Conservation (phyloP, 352 stramenopile species). For the Sclerospora graminicola region DNA sequence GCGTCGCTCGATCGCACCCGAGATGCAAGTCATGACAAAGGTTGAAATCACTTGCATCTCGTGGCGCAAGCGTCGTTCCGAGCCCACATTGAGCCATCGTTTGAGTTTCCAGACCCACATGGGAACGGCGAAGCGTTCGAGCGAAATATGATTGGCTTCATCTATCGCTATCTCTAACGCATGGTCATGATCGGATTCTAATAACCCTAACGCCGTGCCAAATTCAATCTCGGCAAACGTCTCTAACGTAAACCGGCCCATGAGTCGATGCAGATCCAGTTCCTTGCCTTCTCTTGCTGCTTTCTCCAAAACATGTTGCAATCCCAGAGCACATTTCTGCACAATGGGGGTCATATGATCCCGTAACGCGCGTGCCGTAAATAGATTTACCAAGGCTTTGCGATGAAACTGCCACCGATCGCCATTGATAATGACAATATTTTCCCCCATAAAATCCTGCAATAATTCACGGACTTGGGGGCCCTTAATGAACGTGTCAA, state of each 20-base stretch:
- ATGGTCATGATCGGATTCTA: constrained; percentile 21
- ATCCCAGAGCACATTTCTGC: constrained; percentile 16
- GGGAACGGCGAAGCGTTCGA: constrained; percentile 19
- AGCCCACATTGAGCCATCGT: constrained; percentile 28
- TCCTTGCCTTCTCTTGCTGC: constrained; percentile 1
- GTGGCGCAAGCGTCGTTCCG: constrained; percentile 10
- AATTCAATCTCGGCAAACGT: constrained; percentile 41
- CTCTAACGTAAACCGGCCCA: constrained; percentile 31
- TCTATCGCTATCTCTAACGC: constrained; percentile 27
- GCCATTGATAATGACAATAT: constrained; percentile 37
- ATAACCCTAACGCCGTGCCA: constrained; percentile 21
- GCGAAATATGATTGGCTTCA: constrained; percentile 21
- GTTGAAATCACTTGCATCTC: constrained; percentile 21
- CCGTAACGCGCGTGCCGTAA: constrained; percentile 26
- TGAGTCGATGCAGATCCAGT: constrained; percentile 22
- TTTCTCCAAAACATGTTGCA: constrained; percentile 17
- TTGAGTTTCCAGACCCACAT: constrained; percentile 39
- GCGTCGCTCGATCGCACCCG: constrained; percentile 11
- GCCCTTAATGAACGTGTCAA: constrained; percentile 42
- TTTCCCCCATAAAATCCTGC: constrained; percentile 35
- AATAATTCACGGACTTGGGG: constrained; percentile 23
- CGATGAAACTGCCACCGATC: constrained; percentile 37
- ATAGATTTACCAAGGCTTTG: constrained; percentile 29
- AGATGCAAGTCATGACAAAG: constrained; percentile 21
- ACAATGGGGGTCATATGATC: constrained; percentile 30